Percentiles rank a stretch among this genome's conserved stretches.
These are phyloP conservation scores for Fusarium sp. DNA, from an alignment of 2,329 filamentous ascomycete genomes.

Conservation along the genomic window DNA sequence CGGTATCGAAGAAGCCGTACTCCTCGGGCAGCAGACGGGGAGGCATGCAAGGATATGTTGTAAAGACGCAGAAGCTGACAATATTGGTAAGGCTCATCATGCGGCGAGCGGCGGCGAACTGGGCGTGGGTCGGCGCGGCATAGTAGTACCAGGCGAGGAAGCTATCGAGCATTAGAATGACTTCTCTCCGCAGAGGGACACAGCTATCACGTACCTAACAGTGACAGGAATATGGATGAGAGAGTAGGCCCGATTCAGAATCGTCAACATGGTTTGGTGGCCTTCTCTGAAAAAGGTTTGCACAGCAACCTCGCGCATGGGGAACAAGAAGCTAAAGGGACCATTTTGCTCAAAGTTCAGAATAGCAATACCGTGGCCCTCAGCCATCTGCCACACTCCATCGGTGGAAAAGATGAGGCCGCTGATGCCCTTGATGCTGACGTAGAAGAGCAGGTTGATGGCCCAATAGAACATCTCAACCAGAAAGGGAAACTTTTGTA, in stretches of 20 bases:
- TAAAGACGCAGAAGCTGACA: slow-evolving; percentile 66
- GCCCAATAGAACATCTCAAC: slow-evolving; percentile 82
- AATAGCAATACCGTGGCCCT: slow-evolving; percentile 66
- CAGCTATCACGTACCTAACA: slow-evolving; percentile 57
- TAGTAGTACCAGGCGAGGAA: slow-evolving; percentile 75
- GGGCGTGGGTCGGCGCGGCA: slow-evolving; percentile 57
- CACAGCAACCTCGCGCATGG: slow-evolving; percentile 62
- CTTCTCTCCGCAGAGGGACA: slow-evolving; percentile 20
- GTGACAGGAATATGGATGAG: slow-evolving; percentile 71
- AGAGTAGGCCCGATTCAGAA: slow-evolving; percentile 69
- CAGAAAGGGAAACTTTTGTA: slow-evolving; percentile 75
- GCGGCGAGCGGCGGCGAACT: slow-evolving; percentile 52
- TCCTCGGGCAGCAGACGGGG: slow-evolving; percentile 66
- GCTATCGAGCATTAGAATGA: slow-evolving; percentile 46
- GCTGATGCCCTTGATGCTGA: slow-evolving; percentile 41
- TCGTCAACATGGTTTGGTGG: slow-evolving; percentile 63
- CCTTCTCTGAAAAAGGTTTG: slow-evolving; percentile 68
- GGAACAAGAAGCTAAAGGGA: slow-evolving; percentile 63
- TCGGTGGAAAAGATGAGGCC: slow-evolving; percentile 51
- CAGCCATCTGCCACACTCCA: slow-evolving; percentile 66
- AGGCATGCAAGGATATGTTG: slow-evolving; percentile 68
- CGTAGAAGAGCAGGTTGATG: slow-evolving; percentile 73
- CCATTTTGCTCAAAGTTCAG: slow-evolving; percentile 66
- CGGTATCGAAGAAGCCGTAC: slow-evolving; percentile 69
- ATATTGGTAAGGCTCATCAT: slow-evolving; percentile 66